Base-by-base conservation (phyloP, 1,284 basidiomycete species). In the Cryptococcus hybrid region DNA sequence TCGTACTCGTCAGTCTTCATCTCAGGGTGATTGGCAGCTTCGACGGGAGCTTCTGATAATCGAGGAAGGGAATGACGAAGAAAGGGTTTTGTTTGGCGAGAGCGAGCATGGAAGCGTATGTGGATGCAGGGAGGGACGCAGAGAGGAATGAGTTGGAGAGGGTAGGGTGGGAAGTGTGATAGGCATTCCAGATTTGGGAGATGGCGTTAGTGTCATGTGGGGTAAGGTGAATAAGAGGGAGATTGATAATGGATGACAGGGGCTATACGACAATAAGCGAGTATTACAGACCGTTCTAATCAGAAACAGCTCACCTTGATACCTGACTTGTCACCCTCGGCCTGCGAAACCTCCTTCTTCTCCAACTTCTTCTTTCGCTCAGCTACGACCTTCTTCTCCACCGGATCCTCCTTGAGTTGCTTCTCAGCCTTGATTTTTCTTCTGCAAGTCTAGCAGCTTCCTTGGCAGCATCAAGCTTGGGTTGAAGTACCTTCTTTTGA, bases 131-230 rank as follows among this genome's bases (percentile, higher is more conserved):
- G 9, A 96, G 82, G 3, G 86, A 81, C 0, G 92, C 92, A 58
- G 87, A 92, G 15, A 96, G 82, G 72, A 83, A 92, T 6, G 90
- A 90, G 47, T 86, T 83, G 7, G 91, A 87, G 0, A 89, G 87
- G 0, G 89, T 87, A 12, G 84, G 81, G 9, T 88, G 85, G 3
- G 88, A 85, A 13, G 85, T 84, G 74, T 96, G 92, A 69, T 92
- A 96, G 0, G 88, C 84, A n/a, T 85, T 89, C 93, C 93, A 96
- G 1, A 96, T 82, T 1, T 86, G 82, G 3, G 85, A 83, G 62
- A 97, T 83, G 70, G 89, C 86, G 7, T 84, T 82, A 2, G 86
- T 61, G 1, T 88, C 86, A 66, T 92, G 89, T 0, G 88, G 85
- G 2, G 83, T 83, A 34, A 84, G 80, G 48, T 90, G 72, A 7